Evolutionary conservation across 495 filamentous ascomycete species (phyloP), one percentile per base, ranked within the genome.

Genomic region (Schizothecium vesticola): DNA sequence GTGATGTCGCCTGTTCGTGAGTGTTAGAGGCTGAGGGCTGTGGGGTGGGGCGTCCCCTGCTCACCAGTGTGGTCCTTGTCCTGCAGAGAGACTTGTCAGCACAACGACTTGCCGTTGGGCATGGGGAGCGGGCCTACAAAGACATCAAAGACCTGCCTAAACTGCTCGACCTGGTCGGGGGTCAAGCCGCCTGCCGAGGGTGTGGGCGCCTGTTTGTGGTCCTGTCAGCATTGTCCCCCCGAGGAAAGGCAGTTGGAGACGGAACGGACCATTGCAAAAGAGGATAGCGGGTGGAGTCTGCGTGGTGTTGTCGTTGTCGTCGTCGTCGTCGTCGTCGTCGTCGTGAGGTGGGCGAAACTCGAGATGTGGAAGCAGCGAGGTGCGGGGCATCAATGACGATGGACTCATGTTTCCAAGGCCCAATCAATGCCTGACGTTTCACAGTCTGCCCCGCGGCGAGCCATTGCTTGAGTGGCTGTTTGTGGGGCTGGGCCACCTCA

Each of bases 11-110:
- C 80, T 77, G n/a, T 24, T 56, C 0, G 28, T n/a, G 10, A 57
- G n/a, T 25, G 59, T 33, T 16, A 61, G 62, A 6, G 26, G 24
- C 11, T 57, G 19, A 25, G 23, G 22, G 22, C n/a, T 23, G 24
- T 59, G 33, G 12, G 26, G 2, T 13, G 21, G 21, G 12, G 26
- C n/a, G 57, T 65, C 59, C 5, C 16, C 21, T 12, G 89, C 90
- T 87, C 80, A 96, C 92, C 92, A 88, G 94, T 92, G 76, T 91
- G 91, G 86, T 97, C 93, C 81, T 96, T 97, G 86, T 97, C 93
- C 92, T 97, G 73, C 24, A 60, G 3, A 16, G 12, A 25, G 0
- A 29, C 8, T 25, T 36, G 57, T 65, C 21, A 66, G 62, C 28
- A 56, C 9, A 36, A 25, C 3, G 11, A 19, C 21, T 43, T 26